Conservation (phyloP, 2,329 filamentous ascomycete species). For the Endocalyx cinctus region DNA sequence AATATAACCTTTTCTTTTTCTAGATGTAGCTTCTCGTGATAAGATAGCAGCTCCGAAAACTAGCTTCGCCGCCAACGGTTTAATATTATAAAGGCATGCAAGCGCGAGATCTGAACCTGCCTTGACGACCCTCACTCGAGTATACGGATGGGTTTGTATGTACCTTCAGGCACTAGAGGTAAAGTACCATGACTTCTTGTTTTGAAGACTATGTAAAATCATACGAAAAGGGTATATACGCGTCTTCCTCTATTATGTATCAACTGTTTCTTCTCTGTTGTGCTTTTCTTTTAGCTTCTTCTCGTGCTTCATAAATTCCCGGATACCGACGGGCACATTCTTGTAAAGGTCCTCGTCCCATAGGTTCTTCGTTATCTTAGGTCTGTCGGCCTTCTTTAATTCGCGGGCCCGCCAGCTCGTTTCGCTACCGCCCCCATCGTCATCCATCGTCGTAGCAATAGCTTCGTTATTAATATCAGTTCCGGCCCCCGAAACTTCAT, state of each 20-base stretch:
- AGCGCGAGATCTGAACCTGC: no score
- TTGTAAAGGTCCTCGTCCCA: conserved; percentile 68
- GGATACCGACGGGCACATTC: conserved; percentile 82
- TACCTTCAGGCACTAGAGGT: no score
- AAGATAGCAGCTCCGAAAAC: no score
- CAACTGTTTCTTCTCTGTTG: conserved; percentile 46
- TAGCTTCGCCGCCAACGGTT: no score
- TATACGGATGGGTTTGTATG: no score
- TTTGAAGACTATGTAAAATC: no score
- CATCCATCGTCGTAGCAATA: conserved; percentile 67
- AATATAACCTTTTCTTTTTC: no score
- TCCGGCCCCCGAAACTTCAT: conserved; percentile 7
- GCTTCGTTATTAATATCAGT: no score
- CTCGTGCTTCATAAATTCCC: conserved; percentile 96
- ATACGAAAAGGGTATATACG: conserved; percentile 11
- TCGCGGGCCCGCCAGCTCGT: conserved; percentile 52
- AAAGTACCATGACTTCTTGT: no score
- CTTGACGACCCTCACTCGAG: no score
- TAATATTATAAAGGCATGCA: no score
- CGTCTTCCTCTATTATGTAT: conserved; percentile 26
- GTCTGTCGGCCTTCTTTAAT: conserved; percentile 30
- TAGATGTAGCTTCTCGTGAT: no score
- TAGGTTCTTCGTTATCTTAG: conserved; percentile 45
- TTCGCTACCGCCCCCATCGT: conserved; percentile 73
- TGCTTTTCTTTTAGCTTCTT: conserved; percentile 82